Conservation (phyloP, 1,284 basidiomycete genomes). For the Caloboletus inedulis region DNA sequence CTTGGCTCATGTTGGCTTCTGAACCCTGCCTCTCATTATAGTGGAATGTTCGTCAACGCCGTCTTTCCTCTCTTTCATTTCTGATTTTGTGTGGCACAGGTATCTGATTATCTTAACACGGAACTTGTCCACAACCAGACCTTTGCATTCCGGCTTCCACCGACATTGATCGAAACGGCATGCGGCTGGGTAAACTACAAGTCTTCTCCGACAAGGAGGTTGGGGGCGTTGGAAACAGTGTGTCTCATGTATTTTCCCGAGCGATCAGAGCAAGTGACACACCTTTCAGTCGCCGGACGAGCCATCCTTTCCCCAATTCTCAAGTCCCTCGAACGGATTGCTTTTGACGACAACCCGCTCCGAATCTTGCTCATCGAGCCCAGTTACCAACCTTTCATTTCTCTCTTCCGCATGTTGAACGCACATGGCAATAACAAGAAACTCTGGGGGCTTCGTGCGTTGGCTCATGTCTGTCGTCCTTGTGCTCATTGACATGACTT, state of each 20-base stretch:
- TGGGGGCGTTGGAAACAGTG: conserved; percentile 73
- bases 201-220: conserved; percentile 66
- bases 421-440: conserved; percentile 50
- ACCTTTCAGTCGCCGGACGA: conserved; percentile 65
- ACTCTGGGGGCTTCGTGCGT: conserved; percentile 62
- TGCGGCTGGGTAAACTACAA: conserved; percentile 72
- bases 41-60: conserved; percentile 59
- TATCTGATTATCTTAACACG: conserved; percentile 77
- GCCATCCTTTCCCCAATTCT: conserved; percentile 65
- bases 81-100: conserved; percentile 36
- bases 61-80: conserved; percentile 1
- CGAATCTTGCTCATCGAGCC: no score
- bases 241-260: conserved; percentile 22
- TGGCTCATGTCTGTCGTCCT: background rate
- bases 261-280: background rate
- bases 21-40: conserved; percentile 7
- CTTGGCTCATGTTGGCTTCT: background rate
- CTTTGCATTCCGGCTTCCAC: conserved; percentile 68
- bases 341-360: conserved; percentile 51
- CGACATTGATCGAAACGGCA: conserved; percentile 65
- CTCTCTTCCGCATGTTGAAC: conserved; percentile 47
- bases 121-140: conserved; percentile 76
- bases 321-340: conserved; percentile 66
- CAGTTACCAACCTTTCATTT: no score
- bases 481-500: background rate